Evolutionary conservation across 176 grass and related monocot species (phyloP), one percentile per base, ranked within the genome.

Genomic region (Oryza coarctata): DNA sequence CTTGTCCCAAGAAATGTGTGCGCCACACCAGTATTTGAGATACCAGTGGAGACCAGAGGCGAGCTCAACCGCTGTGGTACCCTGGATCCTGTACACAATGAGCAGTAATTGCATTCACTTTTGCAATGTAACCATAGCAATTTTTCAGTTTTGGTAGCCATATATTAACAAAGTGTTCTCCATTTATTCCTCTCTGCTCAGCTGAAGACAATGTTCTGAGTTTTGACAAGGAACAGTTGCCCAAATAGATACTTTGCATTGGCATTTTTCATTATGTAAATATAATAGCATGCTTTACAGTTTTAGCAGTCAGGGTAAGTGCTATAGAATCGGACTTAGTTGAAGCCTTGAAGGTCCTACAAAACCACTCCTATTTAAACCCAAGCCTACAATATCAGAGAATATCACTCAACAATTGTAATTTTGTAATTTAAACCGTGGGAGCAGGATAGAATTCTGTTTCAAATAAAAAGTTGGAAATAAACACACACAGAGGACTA

Each of bases 1-100:
- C 86, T 94, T 98, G 47, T 93, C 93, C 92, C 95, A 98, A 36
- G 95, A 98, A 82, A 98, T 98, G 79, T 98, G 95, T 14, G 85
- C 88, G 22, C 84, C 88, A 72, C 92, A 94, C 90, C 78, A 98
- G 71, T 98, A 94, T 55, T 98, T 98, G 32, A 98, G 81, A 68
- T 98, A 98, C 95, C 95, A 98, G 25, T 98, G 92, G 65, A 98
- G 95, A 32, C 95, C 95, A 79, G 92, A 91, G 9, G 88, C 88
- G 23, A 98, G 88, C 63, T 98, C 95, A 38, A 94, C 92, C 13
- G 79, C 92, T 26, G 92, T 91, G 40, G 92, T 88, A 81, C 92
- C 95, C 77, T 89, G 90, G 84, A 98, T 93, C 76, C 95, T 98
- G 78, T 1, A 82, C 70, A 91, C 25, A 32, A 68, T 43, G 47